A percentile compares a stretch with the other conserved stretches of the same genome.
Conservation (phyloP, 768 basidiomycete genomes). For the Paxillus ammoniavirescens region DNA sequence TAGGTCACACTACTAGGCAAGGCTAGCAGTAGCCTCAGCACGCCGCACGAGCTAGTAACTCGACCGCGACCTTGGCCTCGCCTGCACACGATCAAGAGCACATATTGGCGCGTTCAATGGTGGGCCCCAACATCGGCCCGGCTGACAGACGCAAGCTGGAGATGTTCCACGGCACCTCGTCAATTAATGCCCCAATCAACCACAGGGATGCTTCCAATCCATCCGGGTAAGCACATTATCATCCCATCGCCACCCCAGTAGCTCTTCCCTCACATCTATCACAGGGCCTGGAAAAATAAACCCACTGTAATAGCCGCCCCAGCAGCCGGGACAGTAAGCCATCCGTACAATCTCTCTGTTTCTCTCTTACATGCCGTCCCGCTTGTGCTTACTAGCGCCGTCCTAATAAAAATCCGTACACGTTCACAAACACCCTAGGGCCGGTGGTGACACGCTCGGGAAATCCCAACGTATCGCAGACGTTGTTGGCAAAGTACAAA, state of each 20-base stretch:
- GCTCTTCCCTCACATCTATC: constrained; percentile 5
- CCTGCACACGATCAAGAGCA: constrained; percentile 13
- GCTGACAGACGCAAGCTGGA: constrained; percentile 9
- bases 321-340: constrained; percentile 13
- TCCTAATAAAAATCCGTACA: constrained; percentile 1
- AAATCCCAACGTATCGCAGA: constrained; percentile 24
- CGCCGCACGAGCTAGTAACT: background rate
- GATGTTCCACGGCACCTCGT: constrained; percentile 8
- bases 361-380: constrained; percentile 1
- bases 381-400: constrained; percentile 9
- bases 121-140: constrained; percentile 2
- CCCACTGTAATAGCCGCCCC: constrained; percentile 25
- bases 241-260: background rate
- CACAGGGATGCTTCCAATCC: constrained; percentile 30
- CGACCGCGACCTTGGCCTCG: background rate
- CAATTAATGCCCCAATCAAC: constrained; percentile 15
- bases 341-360: background rate
- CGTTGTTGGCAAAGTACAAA: constrained; percentile 15
- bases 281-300: constrained; percentile 15
- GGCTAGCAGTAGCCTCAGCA: no score
- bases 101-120: constrained; percentile 8
- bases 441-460: background rate
- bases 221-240: constrained; percentile 15
- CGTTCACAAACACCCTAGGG: constrained; percentile 2
- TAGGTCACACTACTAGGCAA: no score